A percentile compares a stretch with the other conserved stretches of the same genome.
Conservation (phyloP, 495 filamentous ascomycete genomes). For the Aspergillus sclerotioniger region DNA sequence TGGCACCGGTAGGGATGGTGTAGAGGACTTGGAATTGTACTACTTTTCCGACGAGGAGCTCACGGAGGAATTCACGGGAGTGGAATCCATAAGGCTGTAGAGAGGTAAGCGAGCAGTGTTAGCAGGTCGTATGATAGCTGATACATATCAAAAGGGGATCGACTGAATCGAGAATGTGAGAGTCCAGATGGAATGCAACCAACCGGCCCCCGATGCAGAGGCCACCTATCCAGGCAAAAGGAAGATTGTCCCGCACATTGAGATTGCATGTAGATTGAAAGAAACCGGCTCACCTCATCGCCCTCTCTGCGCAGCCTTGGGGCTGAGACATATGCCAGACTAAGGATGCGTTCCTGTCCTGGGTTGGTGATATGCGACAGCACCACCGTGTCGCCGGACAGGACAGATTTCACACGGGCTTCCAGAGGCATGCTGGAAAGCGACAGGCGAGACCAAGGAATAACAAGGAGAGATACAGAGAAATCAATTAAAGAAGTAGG, state of each 20-base stretch:
- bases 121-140: neutral
- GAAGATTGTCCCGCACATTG: neutral
- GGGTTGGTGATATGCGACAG: slow-evolving; percentile 73
- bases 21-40: slow-evolving; percentile 82
- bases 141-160: neutral
- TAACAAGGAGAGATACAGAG: slow-evolving; percentile 13
- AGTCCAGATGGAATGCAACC: neutral
- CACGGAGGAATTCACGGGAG: slow-evolving; percentile 87
- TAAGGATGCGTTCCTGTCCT: slow-evolving; percentile 74
- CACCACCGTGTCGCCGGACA: slow-evolving; percentile 89
- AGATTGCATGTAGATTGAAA: slow-evolving; percentile 8
- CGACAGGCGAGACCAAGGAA: slow-evolving; percentile 13
- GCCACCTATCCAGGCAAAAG: slow-evolving; percentile 5
- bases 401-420: slow-evolving; percentile 88
- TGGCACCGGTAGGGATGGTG: slow-evolving; percentile 72
- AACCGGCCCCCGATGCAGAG: neutral
- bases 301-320: slow-evolving; percentile 84
- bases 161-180: neutral
- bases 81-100: slow-evolving; percentile 76
- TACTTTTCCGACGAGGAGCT: slow-evolving; percentile 78
- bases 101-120: slow-evolving; percentile 6
- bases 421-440: slow-evolving; percentile 45
- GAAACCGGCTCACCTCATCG: slow-evolving; percentile 63
- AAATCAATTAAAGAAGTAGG: slow-evolving; percentile 17
- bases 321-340: slow-evolving; percentile 85